Evolutionary conservation across 441 rosid genomes (phyloP), one percentile per base, ranked within the genome.

Genomic region (Adansonia grandidieri): DNA sequence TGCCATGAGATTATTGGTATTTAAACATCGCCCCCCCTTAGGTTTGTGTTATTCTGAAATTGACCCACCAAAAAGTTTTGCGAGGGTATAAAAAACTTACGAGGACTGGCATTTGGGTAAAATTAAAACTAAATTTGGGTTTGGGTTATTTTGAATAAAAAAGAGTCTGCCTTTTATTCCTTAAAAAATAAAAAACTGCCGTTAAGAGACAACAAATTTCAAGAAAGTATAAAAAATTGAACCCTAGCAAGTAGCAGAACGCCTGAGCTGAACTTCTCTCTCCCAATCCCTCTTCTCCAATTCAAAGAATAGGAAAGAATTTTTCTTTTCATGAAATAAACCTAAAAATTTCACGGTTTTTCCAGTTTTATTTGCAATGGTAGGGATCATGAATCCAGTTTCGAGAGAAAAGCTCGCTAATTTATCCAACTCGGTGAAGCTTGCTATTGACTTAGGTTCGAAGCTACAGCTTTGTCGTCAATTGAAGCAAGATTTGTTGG

Each of bases 381-480:
- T 87, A 48, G 94, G 87, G 51, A 87, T 84, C 78, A 81, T 82
- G 91, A 85, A 81, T 80, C 83, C 90, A 54, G 75, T 79, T 78
- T 90, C 92, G 13, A 83, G 89, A 71, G 90, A 87, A 84, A 86
- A 84, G 82, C 89, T 92, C 13, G 82, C 83, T 11, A 85, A 82
- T 75, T 88, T 93, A 66, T 80, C 87, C 15, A 83, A 78, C 77
- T 90, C 93, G 45, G 92, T 87, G 75, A 90, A 82, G 81, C 79
- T 85, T 19, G 88, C 93, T 69, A 67, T 79, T 1, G 96, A 92
- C 78, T 77, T 92, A 80, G 85, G 91, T 58, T 86, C 93, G 45
- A 97, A 95, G 89, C 96, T 97, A 71, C 85, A 89, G 56, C 82
- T 77, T 58, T 86, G 94, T 85, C 90, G 94, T 63, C 87, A 84